phyloP scores from a whole-genome alignment of 2,329 filamentous ascomycete genomes.

The Xylariaceae sp. region DNA sequence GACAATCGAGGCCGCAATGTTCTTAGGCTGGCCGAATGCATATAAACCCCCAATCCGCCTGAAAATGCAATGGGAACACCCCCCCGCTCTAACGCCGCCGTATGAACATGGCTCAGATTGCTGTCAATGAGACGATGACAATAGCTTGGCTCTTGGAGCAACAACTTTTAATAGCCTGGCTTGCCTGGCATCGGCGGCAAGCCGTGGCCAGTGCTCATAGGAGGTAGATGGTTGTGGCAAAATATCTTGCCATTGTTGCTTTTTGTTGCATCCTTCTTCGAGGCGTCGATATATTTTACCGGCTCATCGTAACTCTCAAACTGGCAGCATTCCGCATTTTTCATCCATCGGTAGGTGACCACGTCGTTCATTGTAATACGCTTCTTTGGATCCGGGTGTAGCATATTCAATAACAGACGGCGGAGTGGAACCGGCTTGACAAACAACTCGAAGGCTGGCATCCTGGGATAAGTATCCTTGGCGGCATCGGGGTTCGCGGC shows the following conservation, averaged over 20 bases:
- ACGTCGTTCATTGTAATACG: conserved; percentile 68
- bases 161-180: conserved; percentile 43
- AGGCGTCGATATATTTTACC: conserved; percentile 56
- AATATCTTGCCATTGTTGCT: conserved; percentile 49
- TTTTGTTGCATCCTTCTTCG: conserved; percentile 48
- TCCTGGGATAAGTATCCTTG: conserved; percentile 62
- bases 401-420: conserved; percentile 72
- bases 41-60: conserved; percentile 7
- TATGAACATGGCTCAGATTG: conserved; percentile 9
- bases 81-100: conserved; percentile 16
- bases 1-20: conserved; percentile 6
- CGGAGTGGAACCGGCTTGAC: conserved; percentile 66
- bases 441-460: conserved; percentile 59
- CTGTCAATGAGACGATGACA: no score
- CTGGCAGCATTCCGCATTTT: conserved; percentile 74
- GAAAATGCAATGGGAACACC: conserved; percentile 15
- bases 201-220: conserved; percentile 43
- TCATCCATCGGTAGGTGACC: conserved; percentile 67
- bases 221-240: conserved; percentile 56
- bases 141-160: neutral
- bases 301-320: conserved; percentile 63
- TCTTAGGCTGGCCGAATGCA: conserved; percentile 8
- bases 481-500: conserved; percentile 31
- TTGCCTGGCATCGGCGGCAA: conserved; percentile 54
- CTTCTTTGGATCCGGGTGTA: conserved; percentile 70